These are phyloP conservation scores for Laguncularia racemosa DNA, from an alignment of 345 rosid species.

Conservation along the genomic window DNA sequence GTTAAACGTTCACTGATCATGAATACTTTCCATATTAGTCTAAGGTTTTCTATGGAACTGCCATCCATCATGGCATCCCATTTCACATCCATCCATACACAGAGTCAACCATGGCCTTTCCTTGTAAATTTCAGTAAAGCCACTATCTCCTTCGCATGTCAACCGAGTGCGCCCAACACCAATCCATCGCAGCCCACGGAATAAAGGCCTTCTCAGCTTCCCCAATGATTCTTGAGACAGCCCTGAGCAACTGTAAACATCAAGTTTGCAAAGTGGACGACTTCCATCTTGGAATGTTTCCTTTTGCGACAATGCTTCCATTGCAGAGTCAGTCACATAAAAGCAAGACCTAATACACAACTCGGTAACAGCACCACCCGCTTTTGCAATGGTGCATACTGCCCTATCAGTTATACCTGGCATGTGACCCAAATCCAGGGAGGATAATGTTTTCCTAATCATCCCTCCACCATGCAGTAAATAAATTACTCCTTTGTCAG, in stretches of 20 bases:
- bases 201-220: constrained; percentile 36
- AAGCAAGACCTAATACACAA: constrained; percentile 49
- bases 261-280: constrained; percentile 41
- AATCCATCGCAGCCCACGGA: constrained; percentile 49
- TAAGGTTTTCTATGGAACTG: constrained; percentile 22
- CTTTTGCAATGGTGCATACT: constrained; percentile 21
- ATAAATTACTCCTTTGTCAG: constrained; percentile 50
- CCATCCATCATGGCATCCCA: constrained; percentile 70
- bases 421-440: constrained; percentile 60
- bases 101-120: constrained; percentile 56
- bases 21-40: too few relatives aligned
- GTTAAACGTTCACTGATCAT: too few relatives aligned
- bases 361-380: constrained; percentile 39
- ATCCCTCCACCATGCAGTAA: constrained; percentile 40
- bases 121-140: constrained; percentile 13
- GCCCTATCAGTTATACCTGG: constrained; percentile 52
- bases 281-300: constrained; percentile 21
- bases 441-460: constrained; percentile 32
- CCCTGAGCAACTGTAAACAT: constrained; percentile 47
- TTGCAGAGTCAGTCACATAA: constrained; percentile 40
- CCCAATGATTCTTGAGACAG: constrained; percentile 28
- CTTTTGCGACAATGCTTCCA: constrained; percentile 38
- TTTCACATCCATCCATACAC: constrained; percentile 60
- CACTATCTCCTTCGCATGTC: constrained; percentile 19
- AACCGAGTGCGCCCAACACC: constrained; percentile 37